phyloP scores from a whole-genome alignment of 768 basidiomycete genomes.

The Boletus patriciae region DNA sequence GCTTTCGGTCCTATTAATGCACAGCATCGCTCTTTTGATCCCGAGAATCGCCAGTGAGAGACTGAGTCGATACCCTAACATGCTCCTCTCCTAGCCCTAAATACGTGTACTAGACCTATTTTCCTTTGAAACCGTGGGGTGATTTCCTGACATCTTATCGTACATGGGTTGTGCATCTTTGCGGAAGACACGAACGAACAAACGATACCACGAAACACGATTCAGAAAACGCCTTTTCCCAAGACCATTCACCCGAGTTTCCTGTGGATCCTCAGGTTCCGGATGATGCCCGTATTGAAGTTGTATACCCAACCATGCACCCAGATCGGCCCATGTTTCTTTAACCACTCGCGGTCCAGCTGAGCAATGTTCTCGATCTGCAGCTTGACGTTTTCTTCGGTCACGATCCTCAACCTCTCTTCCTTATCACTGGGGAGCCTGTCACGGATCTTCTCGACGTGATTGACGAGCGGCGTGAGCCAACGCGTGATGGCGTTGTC shows the following conservation, averaged over 20 bases:
- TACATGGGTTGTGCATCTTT: background rate
- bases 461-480: constrained; percentile 65
- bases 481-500: constrained; percentile 61
- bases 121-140: too few species aligned
- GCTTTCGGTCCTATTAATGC: too few species aligned
- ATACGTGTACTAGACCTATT: too few species aligned
- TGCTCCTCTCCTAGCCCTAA: too few species aligned
- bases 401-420: constrained; percentile 34
- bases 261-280: constrained; percentile 52
- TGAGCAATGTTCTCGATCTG: constrained; percentile 28
- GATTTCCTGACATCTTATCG: background rate
- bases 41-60: too few species aligned
- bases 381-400: constrained; percentile 59
- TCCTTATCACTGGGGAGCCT: constrained; percentile 28
- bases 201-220: background rate
- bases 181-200: background rate
- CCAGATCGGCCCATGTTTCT: constrained; percentile 40
- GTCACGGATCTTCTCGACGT: constrained; percentile 39
- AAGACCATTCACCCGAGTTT: constrained; percentile 8
- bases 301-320: constrained; percentile 79
- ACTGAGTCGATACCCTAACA: too few species aligned
- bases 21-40: too few species aligned
- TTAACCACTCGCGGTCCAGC: constrained; percentile 1
- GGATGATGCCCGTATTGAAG: constrained; percentile 54
- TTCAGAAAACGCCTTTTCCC: background rate